A percentile compares a stretch with the other conserved stretches of the same genome.
Conservation (phyloP, 2,329 filamentous ascomycete genomes). For the Tolypocladium inflatum region DNA sequence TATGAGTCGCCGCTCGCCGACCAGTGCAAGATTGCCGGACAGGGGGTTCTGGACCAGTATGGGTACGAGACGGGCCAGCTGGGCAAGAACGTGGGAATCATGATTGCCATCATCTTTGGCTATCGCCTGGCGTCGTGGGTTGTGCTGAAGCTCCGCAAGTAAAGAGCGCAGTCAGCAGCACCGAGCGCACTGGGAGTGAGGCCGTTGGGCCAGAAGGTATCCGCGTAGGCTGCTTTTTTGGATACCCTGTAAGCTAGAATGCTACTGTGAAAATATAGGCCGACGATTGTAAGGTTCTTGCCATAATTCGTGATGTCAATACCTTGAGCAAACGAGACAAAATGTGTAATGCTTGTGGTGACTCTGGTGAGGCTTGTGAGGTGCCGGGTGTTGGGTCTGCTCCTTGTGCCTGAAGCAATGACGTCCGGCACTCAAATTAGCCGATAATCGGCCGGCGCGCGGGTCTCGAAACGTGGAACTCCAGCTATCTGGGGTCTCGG, state of each 20-base stretch:
- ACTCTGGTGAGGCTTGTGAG: not conserved
- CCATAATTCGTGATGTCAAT: too few species aligned
- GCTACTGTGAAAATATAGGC: too few species aligned
- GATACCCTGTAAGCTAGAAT: too few species aligned
- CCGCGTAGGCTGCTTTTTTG: too few species aligned
- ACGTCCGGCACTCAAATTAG: not conserved
- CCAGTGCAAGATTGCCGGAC: conserved; percentile 61
- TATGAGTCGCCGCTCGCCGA: conserved; percentile 45
- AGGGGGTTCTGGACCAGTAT: conserved; percentile 59
- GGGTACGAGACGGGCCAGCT: conserved; percentile 59
- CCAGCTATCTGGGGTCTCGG: not conserved
- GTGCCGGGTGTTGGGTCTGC: not conserved
- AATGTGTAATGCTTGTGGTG: too few species aligned
- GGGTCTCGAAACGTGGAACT: not conserved
- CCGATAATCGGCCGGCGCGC: not conserved
- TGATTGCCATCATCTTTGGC: conserved; percentile 65
- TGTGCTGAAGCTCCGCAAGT: conserved; percentile 33
- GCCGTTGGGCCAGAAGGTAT: too few species aligned
- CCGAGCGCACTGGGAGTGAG: too few species aligned
- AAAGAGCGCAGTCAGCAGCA: not conserved
- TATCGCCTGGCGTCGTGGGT: conserved; percentile 48
- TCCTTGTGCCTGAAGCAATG: not conserved
- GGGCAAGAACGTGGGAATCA: conserved; percentile 69
- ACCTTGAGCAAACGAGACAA: too few species aligned
- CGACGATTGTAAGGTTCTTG: too few species aligned